Base-by-base conservation (phyloP, 495 filamentous ascomycete species). In the Rostrohypoxylon terebratum region DNA sequence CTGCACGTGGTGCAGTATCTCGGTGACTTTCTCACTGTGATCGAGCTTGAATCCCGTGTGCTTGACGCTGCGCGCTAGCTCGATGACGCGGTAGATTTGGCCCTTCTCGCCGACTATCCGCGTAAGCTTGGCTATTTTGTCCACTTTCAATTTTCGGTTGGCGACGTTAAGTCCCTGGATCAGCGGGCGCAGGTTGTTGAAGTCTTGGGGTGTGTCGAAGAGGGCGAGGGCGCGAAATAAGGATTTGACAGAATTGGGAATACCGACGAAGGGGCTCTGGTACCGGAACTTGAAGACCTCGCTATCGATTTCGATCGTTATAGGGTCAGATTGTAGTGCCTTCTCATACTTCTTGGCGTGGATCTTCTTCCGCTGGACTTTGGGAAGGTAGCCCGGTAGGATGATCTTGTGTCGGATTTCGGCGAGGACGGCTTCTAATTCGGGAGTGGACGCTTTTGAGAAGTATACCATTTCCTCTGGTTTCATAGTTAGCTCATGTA, bases 371-470 rank as follows among this genome's bases (percentile, higher is more conserved):
- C 82, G 83, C 71, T 92, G 89, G 1, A 80, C 81, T 11, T 66
- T 55, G n/a, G 81, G 73, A 2, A 94, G 87, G 71, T 88, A 87
- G 7, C 80, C 72, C 0, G 91, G 90, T 13, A 93, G 84, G 78
- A 94, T 88, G 75, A 91, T 80, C 51, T 89, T 83, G 64, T 85
- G 73, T 65, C 90, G 89, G 79, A 91, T 86, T n/a, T 73, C 81
- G 61, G 77, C 65, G 64, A 91, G 85, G 14, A 78, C 38, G 25
- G 75, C 44, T 60, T 82, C 69, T 45, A 86, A 80, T 21, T 80
- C 72, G n/a, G 77, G 60, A 6, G 75, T 74, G 4, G 78, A 81
- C 9, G 77, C 69, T 4, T 73, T 68, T 3, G 69, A 61, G 71
- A 85, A 85, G 21, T 77, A 69, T 20, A 57, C 47, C 54, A 76